phyloP scores from a whole-genome alignment of 2,329 filamentous ascomycete genomes.

The Amauroascus niger region DNA sequence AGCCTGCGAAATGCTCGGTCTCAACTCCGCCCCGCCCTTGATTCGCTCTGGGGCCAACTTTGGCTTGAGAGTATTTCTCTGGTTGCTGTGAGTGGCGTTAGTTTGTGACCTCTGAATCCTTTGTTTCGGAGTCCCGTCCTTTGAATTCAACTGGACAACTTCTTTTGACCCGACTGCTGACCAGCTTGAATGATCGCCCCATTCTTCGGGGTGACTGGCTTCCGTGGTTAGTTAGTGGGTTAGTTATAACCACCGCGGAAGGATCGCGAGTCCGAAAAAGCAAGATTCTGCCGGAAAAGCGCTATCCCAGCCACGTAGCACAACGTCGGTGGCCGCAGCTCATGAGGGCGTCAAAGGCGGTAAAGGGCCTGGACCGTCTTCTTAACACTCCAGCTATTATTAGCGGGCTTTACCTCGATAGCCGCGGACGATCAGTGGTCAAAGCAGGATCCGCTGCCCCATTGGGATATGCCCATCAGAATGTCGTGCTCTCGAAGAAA shows the following conservation, averaged over 20 bases:
- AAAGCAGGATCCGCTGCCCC: background rate
- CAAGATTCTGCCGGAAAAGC: conserved; percentile 2
- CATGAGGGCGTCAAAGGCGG: conserved; percentile 10
- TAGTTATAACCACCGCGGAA: no score
- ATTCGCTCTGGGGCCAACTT: conserved; percentile 9
- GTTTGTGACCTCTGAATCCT: conserved; percentile 6
- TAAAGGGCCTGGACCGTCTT: conserved; percentile 7
- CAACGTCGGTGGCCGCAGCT: conserved; percentile 8
- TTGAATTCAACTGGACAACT: background rate
- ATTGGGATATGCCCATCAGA: background rate
- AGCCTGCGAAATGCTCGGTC: conserved; percentile 13
- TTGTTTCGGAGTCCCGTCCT: background rate
- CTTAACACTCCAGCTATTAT: conserved; percentile 1
- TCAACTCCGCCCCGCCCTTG: conserved; percentile 3
- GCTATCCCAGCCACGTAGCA: conserved; percentile 10
- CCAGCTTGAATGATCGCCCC: background rate
- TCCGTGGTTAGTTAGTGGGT: no score
- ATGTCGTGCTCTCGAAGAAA: background rate
- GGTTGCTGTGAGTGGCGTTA: conserved; percentile 9
- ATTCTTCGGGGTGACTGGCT: background rate
- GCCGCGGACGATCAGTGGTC: background rate
- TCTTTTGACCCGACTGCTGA: background rate
- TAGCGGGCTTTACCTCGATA: background rate
- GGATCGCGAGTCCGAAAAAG: background rate
- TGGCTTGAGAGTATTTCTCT: no score